phyloP scores from a whole-genome alignment of 805 yeast genomes.

The Kazachstania martiniae region DNA sequence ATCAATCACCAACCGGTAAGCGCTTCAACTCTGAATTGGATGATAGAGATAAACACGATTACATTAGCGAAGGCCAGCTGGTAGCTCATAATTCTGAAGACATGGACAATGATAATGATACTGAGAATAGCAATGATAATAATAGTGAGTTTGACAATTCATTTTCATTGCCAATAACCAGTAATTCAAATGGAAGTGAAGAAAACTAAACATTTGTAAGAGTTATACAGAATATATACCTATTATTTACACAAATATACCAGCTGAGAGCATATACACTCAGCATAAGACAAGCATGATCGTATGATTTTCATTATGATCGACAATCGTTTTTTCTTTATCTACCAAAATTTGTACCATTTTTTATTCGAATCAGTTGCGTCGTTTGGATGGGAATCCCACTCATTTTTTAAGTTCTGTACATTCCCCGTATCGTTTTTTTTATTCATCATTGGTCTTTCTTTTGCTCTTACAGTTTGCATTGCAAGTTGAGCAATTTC shows the following conservation, averaged over 20 bases:
- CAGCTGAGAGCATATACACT: no score
- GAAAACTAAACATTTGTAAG: no score
- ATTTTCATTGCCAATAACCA: constrained; percentile 40
- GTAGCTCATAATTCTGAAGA: no score
- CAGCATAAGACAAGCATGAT: no score
- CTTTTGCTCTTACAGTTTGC: constrained; percentile 31
- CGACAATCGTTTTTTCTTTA: neutral
- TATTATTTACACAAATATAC: no score
- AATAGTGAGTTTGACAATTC: constrained; percentile 34
- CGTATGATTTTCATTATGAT: no score
- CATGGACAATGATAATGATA: neutral
- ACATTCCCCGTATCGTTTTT: constrained; percentile 4
- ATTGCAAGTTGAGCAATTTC: constrained; percentile 62
- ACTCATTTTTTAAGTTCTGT: constrained; percentile 7
- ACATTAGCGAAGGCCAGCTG: no score
- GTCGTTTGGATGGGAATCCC: constrained; percentile 6
- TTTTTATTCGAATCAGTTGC: constrained; percentile 5
- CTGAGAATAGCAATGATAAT: constrained; percentile 2
- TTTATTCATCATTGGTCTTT: constrained; percentile 28
- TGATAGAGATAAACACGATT: no score
- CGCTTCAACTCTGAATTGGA: no score
- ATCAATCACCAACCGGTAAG: no score
- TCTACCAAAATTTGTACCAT: constrained; percentile 28
- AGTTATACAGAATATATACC: no score
- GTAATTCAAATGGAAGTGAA: no score